Evolutionary conservation across 2,329 filamentous ascomycete genomes (phyloP).

Genomic region (Fusarium sarcochroum): DNA sequence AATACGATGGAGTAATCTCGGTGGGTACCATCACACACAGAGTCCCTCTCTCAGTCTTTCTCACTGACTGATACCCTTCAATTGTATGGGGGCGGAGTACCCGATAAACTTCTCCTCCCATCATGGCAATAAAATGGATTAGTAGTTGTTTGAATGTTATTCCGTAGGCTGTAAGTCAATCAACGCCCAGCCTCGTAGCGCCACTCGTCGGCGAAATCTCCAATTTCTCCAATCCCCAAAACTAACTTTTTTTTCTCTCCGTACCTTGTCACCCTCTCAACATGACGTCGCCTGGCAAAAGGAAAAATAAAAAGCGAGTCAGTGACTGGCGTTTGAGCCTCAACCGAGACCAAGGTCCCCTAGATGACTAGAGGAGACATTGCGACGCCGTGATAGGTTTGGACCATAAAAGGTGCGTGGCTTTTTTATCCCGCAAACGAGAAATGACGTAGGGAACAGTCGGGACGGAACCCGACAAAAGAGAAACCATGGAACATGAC

Average conservation of each 20-base stretch:
- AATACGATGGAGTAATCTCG: background rate
- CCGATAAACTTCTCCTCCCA: background rate
- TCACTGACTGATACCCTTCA: background rate
- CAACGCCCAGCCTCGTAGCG: background rate
- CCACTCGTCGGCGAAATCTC: background rate
- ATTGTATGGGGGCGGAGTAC: background rate
- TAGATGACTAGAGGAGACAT: background rate
- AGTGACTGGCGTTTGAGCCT: background rate
- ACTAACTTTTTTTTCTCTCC: background rate
- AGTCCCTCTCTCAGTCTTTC: background rate
- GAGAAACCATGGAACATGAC: no score
- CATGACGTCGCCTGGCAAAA: background rate
- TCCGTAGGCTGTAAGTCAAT: background rate
- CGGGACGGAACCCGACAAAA: background rate
- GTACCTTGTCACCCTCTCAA: background rate
- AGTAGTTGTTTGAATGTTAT: no score
- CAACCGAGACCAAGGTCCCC: background rate
- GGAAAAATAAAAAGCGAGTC: background rate
- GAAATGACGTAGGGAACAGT: background rate
- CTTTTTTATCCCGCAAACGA: background rate
- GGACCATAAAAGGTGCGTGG: background rate
- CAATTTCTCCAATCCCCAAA: background rate
- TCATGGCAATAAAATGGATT: background rate
- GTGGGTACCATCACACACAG: background rate
- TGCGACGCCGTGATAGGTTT: background rate